Percentiles rank a stretch among this genome's conserved stretches.
Evolutionary conservation across 805 yeast species (phyloP).

Genomic region (Wickerhamomyces chaumierensis): DNA sequence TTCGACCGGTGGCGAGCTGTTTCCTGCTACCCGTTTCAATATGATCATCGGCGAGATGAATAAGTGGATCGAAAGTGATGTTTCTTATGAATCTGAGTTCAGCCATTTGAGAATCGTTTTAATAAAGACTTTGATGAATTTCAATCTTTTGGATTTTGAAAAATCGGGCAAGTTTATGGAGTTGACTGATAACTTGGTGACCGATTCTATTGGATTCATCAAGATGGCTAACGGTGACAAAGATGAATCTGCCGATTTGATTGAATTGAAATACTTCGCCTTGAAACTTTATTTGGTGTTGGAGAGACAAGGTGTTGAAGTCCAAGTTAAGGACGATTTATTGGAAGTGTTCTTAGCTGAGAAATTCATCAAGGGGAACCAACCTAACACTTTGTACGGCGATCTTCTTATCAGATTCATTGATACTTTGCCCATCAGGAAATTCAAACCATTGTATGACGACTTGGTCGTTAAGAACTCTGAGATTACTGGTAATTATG

Average conservation of each 20-base stretch:
- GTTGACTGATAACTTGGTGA: slow-evolving; percentile 25
- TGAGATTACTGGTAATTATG: slow-evolving; percentile 17
- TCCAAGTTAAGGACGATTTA: slow-evolving; percentile 22
- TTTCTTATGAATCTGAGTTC: slow-evolving; percentile 48
- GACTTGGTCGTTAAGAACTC: slow-evolving; percentile 24
- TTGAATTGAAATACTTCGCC: slow-evolving; percentile 35
- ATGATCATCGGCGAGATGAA: slow-evolving; percentile 46
- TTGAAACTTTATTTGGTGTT: slow-evolving; percentile 31
- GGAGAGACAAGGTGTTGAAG: slow-evolving; percentile 10
- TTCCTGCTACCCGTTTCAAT: slow-evolving; percentile 53
- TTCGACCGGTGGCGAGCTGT: slow-evolving; percentile 20
- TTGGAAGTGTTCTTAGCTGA: slow-evolving; percentile 30
- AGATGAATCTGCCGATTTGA: slow-evolving; percentile 18
- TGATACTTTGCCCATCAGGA: slow-evolving; percentile 19
- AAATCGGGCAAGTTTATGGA: slow-evolving; percentile 25
- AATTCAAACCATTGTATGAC: slow-evolving; percentile 23
- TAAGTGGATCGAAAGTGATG: slow-evolving; percentile 51
- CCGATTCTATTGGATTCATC: slow-evolving; percentile 34
- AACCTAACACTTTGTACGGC: slow-evolving; percentile 24
- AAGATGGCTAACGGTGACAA: slow-evolving; percentile 21
- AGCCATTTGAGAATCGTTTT: slow-evolving; percentile 30
- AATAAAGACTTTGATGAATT: slow-evolving; percentile 34
- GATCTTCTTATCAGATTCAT: slow-evolving; percentile 25
- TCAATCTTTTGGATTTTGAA: slow-evolving; percentile 17
- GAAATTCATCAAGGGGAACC: slow-evolving; percentile 12